These are phyloP conservation scores for Ustilago shanxiensis DNA, from an alignment of 1,284 basidiomycete species.

Conservation along the genomic window DNA sequence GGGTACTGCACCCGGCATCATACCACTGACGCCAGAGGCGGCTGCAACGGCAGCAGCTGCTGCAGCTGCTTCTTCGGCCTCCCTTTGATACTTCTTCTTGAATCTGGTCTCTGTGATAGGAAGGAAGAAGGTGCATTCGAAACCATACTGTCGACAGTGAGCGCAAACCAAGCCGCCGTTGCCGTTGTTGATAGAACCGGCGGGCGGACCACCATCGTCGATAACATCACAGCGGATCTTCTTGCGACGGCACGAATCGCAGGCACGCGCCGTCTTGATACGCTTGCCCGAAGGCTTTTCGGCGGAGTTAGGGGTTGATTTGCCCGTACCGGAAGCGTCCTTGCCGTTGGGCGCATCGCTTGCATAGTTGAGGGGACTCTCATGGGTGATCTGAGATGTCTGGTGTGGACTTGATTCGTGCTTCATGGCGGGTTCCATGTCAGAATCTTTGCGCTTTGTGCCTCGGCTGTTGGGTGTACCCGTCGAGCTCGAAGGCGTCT, in stretches of 20 bases:
- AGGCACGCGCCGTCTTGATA: conserved; percentile 89
- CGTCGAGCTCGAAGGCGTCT: conserved; percentile 37
- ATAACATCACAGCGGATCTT: conserved; percentile 80
- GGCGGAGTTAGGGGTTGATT: conserved; percentile 24
- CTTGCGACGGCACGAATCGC: conserved; percentile 89
- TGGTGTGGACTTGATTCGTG: conserved; percentile 24
- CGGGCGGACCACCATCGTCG: conserved; percentile 63
- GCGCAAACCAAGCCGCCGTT: conserved; percentile 58
- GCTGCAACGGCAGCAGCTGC: conserved; percentile 53
- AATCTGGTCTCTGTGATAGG: conserved; percentile 98
- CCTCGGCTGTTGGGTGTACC: conserved; percentile 38
- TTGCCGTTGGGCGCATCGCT: conserved; percentile 25
- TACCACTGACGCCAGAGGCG: conserved; percentile 29
- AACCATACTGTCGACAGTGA: conserved; percentile 61
- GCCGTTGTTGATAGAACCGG: conserved; percentile 57
- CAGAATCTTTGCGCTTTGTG: conserved; percentile 44
- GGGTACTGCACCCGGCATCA: conserved; percentile 7
- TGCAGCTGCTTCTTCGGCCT: conserved; percentile 77
- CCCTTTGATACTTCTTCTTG: conserved; percentile 85
- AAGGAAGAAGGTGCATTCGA: conserved; percentile 79
- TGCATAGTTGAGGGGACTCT: conserved; percentile 31
- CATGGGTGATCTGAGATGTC: conserved; percentile 11
- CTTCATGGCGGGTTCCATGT: conserved; percentile 28
- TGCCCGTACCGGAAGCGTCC: conserved; percentile 16
- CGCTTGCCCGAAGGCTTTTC: conserved; percentile 75